A percentile compares a stretch with the other conserved stretches of the same genome.
Conservation (phyloP, 192 early-diverging fungal species). For the Podila minutissima region DNA sequence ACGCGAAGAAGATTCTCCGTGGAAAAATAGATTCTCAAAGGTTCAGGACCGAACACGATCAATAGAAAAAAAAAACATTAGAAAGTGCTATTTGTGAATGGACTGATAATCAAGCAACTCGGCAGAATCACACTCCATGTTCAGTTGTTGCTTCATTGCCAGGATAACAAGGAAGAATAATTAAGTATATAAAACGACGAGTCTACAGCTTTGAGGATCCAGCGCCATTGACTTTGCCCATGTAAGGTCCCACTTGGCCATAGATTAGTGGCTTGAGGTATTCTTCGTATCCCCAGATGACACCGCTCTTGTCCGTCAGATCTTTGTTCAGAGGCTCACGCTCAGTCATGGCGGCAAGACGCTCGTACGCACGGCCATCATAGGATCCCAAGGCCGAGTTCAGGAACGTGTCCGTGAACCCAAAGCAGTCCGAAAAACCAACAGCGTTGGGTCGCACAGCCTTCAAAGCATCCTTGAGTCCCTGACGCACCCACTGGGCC, state of each 20-base stretch:
- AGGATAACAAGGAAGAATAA: background rate
- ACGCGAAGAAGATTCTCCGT: too few species aligned
- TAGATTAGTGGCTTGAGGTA: conserved; percentile 44
- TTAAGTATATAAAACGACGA: background rate
- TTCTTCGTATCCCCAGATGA: conserved; percentile 60
- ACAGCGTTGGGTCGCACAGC: conserved; percentile 81
- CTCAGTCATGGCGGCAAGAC: conserved; percentile 43
- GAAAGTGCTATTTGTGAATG: too few species aligned
- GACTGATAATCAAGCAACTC: too few species aligned
- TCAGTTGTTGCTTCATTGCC: background rate
- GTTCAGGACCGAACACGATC: too few species aligned
- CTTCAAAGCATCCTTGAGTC: conserved; percentile 61
- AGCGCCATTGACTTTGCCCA: background rate
- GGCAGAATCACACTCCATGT: background rate
- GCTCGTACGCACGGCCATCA: conserved; percentile 83
- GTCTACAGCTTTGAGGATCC: conserved; percentile 1
- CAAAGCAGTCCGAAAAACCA: conserved; percentile 83
- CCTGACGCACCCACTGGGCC: conserved; percentile 55
- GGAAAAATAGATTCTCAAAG: too few species aligned
- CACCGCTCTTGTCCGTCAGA: conserved; percentile 41
- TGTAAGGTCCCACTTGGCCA: conserved; percentile 27
- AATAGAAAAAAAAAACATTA: too few species aligned
- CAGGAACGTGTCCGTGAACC: conserved; percentile 77
- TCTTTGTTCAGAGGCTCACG: conserved; percentile 49
- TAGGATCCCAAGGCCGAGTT: conserved; percentile 79